Percentiles rank a stretch among this genome's conserved stretches.
These are phyloP conservation scores for Lithospermum erythrorhizon DNA, from an alignment of 257 asterid species.

Conservation along the genomic window DNA sequence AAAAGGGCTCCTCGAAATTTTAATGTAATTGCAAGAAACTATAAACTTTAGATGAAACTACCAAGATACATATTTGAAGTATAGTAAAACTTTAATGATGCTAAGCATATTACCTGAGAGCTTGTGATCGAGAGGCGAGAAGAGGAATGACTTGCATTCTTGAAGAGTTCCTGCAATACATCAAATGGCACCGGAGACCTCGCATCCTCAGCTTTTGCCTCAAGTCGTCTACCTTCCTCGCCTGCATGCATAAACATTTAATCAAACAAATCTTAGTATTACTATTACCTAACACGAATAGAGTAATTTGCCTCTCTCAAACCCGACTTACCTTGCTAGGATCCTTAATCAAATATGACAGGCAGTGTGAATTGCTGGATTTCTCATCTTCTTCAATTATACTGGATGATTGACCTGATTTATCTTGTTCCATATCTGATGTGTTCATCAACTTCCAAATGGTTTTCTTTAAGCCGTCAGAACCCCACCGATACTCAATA, in stretches of 20 bases:
- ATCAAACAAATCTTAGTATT: background rate
- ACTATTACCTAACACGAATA: background rate
- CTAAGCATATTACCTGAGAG: conserved; percentile 47
- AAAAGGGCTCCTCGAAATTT: background rate
- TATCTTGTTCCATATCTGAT: conserved; percentile 25
- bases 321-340: conserved; percentile 32
- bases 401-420: conserved; percentile 10
- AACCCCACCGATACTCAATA: conserved; percentile 84
- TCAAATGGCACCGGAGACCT: conserved; percentile 77
- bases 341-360: conserved; percentile 63
- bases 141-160: conserved; percentile 80
- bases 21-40: background rate
- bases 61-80: no score
- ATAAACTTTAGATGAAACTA: background rate
- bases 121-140: conserved; percentile 81
- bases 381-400: conserved; percentile 42
- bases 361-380: conserved; percentile 63
- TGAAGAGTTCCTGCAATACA: conserved; percentile 78
- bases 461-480: conserved; percentile 69
- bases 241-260: conserved; percentile 28
- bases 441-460: conserved; percentile 67
- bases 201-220: conserved; percentile 87
- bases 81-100: background rate
- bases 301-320: background rate
- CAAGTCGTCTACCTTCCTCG: conserved; percentile 67